phyloP scores from a whole-genome alignment of 192 early-diverging fungal genomes.

The Coemansia erecta region DNA sequence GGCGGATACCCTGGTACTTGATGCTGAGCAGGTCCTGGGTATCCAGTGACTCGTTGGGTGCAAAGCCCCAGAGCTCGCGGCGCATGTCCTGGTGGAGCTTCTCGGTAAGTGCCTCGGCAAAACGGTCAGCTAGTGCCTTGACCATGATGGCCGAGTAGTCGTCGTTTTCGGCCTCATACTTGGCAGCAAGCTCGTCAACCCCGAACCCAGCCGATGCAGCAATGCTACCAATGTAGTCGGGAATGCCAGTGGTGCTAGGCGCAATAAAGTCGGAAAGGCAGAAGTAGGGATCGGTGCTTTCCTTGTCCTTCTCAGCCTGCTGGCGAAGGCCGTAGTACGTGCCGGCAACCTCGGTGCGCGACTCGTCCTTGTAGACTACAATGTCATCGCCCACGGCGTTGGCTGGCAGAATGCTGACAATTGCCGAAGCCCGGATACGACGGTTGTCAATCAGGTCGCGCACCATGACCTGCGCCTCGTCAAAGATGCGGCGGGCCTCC shows the following conservation, averaged over 20 bases:
- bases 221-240: conserved; percentile 89
- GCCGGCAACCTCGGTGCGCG: conserved; percentile 60
- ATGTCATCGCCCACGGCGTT: conserved; percentile 90
- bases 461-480: conserved; percentile 82
- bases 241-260: conserved; percentile 66
- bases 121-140: conserved; percentile 91
- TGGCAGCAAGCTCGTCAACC: conserved; percentile 79
- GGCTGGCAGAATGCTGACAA: conserved; percentile 87
- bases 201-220: conserved; percentile 90
- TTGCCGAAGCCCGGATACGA: conserved; percentile 67
- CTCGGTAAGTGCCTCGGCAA: conserved; percentile 92
- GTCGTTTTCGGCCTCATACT: conserved; percentile 78
- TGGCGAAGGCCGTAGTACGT: conserved; percentile 89
- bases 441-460: conserved; percentile 75
- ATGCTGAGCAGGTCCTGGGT: conserved; percentile 83
- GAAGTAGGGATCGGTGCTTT: conserved; percentile 80
- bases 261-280: conserved; percentile 92
- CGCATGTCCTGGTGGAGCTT: conserved; percentile 86
- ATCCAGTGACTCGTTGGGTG: conserved; percentile 67
- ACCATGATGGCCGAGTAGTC: conserved; percentile 94
- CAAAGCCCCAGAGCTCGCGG: conserved; percentile 88
- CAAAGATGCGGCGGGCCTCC: conserved; percentile 86
- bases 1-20: conserved; percentile 94
- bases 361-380: conserved; percentile 78
- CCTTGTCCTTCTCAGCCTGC: conserved; percentile 81